Evolutionary conservation across 2,329 filamentous ascomycete species (phyloP).

Genomic region (Exserohilum rostratum): DNA sequence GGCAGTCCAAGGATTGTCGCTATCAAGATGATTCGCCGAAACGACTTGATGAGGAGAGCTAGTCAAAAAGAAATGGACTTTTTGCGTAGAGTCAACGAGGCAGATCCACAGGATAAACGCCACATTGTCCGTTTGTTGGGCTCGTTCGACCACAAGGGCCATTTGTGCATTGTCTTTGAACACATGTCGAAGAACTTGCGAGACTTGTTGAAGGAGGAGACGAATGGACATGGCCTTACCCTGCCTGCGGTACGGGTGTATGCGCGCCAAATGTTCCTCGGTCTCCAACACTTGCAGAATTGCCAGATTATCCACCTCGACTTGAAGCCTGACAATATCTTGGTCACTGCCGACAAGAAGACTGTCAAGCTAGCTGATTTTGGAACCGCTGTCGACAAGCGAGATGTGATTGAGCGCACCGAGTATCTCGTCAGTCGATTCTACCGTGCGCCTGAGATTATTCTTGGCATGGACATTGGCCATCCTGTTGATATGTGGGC

Average conservation of each 20-base stretch:
- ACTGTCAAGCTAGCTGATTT: slow-evolving; percentile 94
- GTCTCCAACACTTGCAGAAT: slow-evolving; percentile 83
- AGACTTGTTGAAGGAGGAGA: slow-evolving; percentile 91
- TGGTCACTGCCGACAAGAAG: slow-evolving; percentile 65
- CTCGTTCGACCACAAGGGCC: slow-evolving; percentile 90
- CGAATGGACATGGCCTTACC: slow-evolving; percentile 82
- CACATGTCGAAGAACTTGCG: slow-evolving; percentile 84
- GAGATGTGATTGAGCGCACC: slow-evolving; percentile 83
- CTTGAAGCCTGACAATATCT: slow-evolving; percentile 95
- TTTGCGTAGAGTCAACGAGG: slow-evolving; percentile 81
- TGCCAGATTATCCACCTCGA: slow-evolving; percentile 95
- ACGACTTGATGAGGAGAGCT: slow-evolving; percentile 90
- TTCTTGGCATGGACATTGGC: slow-evolving; percentile 94
- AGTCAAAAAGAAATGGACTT: slow-evolving; percentile 95
- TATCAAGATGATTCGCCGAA: slow-evolving; percentile 97
- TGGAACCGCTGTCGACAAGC: slow-evolving; percentile 90
- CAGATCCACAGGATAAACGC: slow-evolving; percentile 87
- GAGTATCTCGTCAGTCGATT: slow-evolving; percentile 96
- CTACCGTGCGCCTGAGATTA: slow-evolving; percentile 96
- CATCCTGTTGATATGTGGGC: slow-evolving; percentile 98
- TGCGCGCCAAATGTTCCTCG: slow-evolving; percentile 91
- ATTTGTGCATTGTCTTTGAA: slow-evolving; percentile 97
- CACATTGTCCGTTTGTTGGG: slow-evolving; percentile 88
- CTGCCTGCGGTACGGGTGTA: slow-evolving; percentile 85
- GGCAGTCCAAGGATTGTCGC: slow-evolving; percentile 70